Percentiles rank a stretch among this genome's conserved stretches.
phyloP scores from a whole-genome alignment of 2,329 filamentous ascomycete species.

The Meredithiella fracta region DNA sequence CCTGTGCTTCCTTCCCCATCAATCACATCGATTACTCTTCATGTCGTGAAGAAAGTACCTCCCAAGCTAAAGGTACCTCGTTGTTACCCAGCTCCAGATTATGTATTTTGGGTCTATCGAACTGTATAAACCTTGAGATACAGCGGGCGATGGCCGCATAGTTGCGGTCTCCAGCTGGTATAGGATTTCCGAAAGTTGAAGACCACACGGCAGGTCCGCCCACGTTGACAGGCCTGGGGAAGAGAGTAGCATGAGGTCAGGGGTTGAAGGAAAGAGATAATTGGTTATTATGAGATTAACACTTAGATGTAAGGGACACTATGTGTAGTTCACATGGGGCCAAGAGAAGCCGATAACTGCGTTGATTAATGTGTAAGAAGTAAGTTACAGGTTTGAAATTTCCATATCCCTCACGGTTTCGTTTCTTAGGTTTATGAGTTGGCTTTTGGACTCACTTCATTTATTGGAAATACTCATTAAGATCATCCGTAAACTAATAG shows the following conservation, averaged over 20 bases:
- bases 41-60: not conserved
- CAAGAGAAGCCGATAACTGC: not conserved
- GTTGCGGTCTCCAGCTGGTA: not conserved
- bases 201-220: not conserved
- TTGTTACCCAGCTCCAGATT: not conserved
- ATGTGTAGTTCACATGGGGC: not conserved
- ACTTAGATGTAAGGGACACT: not conserved
- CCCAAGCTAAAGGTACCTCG: not conserved
- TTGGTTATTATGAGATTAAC: not conserved
- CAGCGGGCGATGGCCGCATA: not conserved
- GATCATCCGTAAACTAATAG: too few relatives aligned
- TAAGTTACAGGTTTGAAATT: not conserved
- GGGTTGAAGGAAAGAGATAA: not conserved
- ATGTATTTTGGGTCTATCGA: not conserved
- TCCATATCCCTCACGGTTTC: too few relatives aligned
- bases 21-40: too few relatives aligned
- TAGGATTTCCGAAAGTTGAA: not conserved
- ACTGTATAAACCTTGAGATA: not conserved
- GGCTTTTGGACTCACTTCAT: too few relatives aligned
- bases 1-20: not conserved
- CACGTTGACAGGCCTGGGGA: constrained; percentile 1
- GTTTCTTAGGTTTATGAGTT: too few relatives aligned
- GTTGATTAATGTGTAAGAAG: not conserved
- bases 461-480: too few relatives aligned
- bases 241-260: not conserved